These are phyloP conservation scores for Vitis hybrid DNA, from an alignment of 177 flowering plant species.

Conservation along the genomic window DNA sequence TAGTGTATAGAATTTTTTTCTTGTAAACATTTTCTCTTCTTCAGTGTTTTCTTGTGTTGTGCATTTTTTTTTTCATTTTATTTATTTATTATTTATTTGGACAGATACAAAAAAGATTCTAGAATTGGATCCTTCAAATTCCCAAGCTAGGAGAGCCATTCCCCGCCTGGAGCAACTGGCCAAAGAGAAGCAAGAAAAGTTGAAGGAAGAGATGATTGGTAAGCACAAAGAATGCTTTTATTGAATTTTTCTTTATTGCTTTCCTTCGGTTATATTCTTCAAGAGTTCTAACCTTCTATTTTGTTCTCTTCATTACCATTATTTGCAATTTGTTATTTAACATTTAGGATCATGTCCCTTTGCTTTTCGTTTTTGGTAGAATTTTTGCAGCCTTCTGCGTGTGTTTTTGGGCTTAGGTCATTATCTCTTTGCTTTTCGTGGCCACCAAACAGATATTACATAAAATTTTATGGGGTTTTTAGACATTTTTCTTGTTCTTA, in stretches of 20 bases:
- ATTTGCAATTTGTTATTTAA: too few relatives aligned
- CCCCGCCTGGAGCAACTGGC: constrained; percentile 80
- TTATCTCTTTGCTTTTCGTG: too few relatives aligned
- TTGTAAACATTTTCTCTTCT: neutral
- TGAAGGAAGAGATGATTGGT: constrained; percentile 99
- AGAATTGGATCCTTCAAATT: constrained; percentile 83
- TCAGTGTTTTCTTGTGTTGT: neutral
- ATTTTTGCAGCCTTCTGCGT: too few relatives aligned
- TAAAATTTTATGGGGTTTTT: too few relatives aligned
- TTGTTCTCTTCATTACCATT: too few relatives aligned
- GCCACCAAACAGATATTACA: too few relatives aligned
- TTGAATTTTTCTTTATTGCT: neutral
- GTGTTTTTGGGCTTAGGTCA: too few relatives aligned
- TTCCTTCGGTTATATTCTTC: neutral
- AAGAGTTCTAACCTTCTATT: neutral
- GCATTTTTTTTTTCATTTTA: neutral
- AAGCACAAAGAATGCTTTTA: constrained; percentile 16
- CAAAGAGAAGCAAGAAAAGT: constrained; percentile 84
- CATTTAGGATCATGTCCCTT: too few relatives aligned
- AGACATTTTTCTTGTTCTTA: too few relatives aligned
- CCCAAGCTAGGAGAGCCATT: constrained; percentile 65
- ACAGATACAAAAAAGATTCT: constrained; percentile 75
- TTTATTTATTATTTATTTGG: constrained; percentile 6
- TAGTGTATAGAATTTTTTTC: too few relatives aligned
- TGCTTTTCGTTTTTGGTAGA: too few relatives aligned